phyloP scores from a whole-genome alignment of 768 basidiomycete species.

The Hemileccinum impolitum region DNA sequence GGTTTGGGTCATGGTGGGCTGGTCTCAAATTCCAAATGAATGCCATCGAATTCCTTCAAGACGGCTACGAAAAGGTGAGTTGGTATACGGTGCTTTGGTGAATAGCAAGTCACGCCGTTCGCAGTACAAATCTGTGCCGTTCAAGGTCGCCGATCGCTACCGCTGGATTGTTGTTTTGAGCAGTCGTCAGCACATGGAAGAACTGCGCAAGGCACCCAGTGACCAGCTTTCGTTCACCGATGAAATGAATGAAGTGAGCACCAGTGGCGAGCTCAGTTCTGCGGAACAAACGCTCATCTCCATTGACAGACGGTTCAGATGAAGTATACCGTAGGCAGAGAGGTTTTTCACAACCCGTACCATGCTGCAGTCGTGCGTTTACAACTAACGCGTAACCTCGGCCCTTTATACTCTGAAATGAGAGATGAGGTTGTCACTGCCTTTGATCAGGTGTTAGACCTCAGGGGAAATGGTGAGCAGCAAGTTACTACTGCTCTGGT shows the following conservation, averaged over 20 bases:
- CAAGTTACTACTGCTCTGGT: background rate
- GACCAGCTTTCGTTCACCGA: slow-evolving; percentile 35
- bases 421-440: slow-evolving; percentile 35
- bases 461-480: slow-evolving; percentile 15
- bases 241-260: slow-evolving; percentile 35
- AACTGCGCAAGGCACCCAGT: slow-evolving; percentile 40
- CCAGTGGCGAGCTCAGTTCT: background rate
- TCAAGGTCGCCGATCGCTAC: slow-evolving; percentile 28
- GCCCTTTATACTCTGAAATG: slow-evolving; percentile 28
- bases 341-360: slow-evolving; percentile 29
- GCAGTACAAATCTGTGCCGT: slow-evolving; percentile 29
- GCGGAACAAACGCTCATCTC: background rate
- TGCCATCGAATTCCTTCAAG: slow-evolving; percentile 23
- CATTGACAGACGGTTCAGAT: slow-evolving; percentile 32
- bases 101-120: background rate
- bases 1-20: slow-evolving; percentile 28
- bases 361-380: slow-evolving; percentile 29
- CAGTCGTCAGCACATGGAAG: slow-evolving; percentile 33
- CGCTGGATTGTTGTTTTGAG: slow-evolving; percentile 41
- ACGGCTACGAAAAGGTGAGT: slow-evolving; percentile 33
- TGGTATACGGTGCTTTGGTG: background rate
- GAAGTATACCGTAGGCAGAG: slow-evolving; percentile 38
- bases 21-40: slow-evolving; percentile 17
- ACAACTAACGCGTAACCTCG: slow-evolving; percentile 41
- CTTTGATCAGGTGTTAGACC: slow-evolving; percentile 36